These are phyloP conservation scores for Aplosporella prunicola DNA, from an alignment of 2,329 filamentous ascomycete species.

Conservation along the genomic window DNA sequence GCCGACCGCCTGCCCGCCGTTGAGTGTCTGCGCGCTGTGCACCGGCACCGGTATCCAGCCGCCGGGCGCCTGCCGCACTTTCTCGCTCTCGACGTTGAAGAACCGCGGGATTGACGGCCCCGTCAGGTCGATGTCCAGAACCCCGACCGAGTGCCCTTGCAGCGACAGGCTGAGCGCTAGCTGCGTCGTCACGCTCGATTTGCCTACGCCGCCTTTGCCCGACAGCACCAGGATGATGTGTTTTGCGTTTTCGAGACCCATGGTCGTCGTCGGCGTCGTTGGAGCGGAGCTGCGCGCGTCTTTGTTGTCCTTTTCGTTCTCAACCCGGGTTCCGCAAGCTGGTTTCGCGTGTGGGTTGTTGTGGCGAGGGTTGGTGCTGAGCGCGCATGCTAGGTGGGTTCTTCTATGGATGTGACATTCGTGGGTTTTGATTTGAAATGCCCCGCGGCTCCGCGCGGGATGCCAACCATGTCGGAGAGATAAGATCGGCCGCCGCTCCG, in stretches of 20 bases:
- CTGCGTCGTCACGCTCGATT: constrained; percentile 95
- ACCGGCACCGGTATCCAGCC: constrained; percentile 89
- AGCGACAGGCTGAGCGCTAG: constrained; percentile 82
- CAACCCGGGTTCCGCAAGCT: no score
- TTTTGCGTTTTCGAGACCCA: constrained; percentile 58
- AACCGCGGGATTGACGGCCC: constrained; percentile 94
- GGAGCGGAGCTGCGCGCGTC: no score
- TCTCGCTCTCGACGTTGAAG: constrained; percentile 78
- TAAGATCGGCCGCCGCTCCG: no score
- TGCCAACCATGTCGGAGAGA: no score
- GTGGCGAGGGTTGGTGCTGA: no score
- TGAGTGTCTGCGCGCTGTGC: constrained; percentile 46
- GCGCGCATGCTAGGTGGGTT: no score
- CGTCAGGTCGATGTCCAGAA: constrained; percentile 92
- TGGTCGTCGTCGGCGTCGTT: no score
- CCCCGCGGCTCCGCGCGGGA: no score
- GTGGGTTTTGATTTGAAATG: no score
- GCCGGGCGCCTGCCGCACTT: constrained; percentile 81
- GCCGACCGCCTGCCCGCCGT: constrained; percentile 39
- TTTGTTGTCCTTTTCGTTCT: no score
- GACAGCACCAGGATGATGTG: constrained; percentile 79
- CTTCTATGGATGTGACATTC: no score
- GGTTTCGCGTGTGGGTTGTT: no score
- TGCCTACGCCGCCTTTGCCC: constrained; percentile 95
- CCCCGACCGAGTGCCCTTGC: constrained; percentile 79